Percentiles rank a stretch among this genome's conserved stretches.
Conservation (phyloP, 2,329 filamentous ascomycete species). For the Xylaria arbuscula region DNA sequence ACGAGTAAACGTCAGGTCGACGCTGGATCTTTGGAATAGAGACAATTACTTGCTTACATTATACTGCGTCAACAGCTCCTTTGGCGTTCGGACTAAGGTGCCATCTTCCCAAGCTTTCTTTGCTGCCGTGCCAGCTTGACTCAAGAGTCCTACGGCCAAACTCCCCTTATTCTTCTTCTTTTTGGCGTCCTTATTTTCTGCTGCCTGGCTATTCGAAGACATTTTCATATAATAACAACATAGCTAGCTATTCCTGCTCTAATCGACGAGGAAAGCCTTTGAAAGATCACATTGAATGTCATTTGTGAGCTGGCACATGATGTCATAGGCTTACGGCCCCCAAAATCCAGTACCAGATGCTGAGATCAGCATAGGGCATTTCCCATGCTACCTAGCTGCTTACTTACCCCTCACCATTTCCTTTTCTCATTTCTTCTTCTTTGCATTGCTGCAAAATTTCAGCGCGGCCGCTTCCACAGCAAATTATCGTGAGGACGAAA, state of each 20-base stretch:
- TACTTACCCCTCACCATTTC: slow-evolving; percentile 7
- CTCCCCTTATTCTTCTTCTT: slow-evolving; percentile 8
- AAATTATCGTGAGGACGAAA: background rate
- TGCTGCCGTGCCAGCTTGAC: slow-evolving; percentile 1
- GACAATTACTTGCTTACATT: slow-evolving; percentile 17
- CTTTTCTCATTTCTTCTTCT: background rate
- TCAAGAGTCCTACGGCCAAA: background rate
- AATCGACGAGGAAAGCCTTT: background rate
- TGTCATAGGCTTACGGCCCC: slow-evolving; percentile 3
- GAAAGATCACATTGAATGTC: background rate
- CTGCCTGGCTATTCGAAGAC: background rate
- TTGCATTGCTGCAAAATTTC: background rate
- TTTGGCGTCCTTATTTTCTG: background rate
- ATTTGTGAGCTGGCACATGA: background rate
- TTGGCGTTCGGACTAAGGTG: slow-evolving; percentile 11
- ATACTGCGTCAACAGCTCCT: slow-evolving; percentile 22
- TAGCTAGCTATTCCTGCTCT: background rate
- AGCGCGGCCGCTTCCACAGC: background rate
- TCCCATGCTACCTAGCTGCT: background rate
- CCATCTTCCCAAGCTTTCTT: slow-evolving; percentile 25
- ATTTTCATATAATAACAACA: background rate
- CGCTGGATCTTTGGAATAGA: background rate
- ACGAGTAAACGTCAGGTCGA: background rate
- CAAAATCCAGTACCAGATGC: background rate
- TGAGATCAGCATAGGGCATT: background rate